Percentiles rank a stretch among this genome's conserved stretches.
phyloP scores from a whole-genome alignment of 768 basidiomycete species.

The Pulveroboletus sp. region DNA sequence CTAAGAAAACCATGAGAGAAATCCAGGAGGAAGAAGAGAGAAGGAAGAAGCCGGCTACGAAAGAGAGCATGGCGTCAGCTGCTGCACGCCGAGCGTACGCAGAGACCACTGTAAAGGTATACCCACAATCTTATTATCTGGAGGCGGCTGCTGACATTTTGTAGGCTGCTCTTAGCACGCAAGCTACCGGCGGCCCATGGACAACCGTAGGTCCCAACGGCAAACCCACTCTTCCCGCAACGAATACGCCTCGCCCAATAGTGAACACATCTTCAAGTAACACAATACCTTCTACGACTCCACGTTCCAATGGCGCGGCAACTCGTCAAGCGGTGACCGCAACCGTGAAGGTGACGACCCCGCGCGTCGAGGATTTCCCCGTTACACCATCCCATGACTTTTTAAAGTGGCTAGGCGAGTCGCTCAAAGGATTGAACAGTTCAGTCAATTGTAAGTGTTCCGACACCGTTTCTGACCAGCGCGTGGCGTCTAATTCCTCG shows the following conservation, averaged over 20 bases:
- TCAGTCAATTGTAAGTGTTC: slow-evolving; percentile 48
- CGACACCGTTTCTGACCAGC: not conserved
- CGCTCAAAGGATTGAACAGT: slow-evolving; percentile 66
- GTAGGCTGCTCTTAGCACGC: slow-evolving; percentile 29
- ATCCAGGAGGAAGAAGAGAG: slow-evolving; percentile 97
- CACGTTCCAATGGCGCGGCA: slow-evolving; percentile 37
- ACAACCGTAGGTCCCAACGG: slow-evolving; percentile 81
- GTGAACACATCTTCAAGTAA: slow-evolving; percentile 27
- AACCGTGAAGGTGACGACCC: slow-evolving; percentile 26
- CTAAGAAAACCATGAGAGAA: slow-evolving; percentile 96
- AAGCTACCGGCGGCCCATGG: slow-evolving; percentile 61
- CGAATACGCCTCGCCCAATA: slow-evolving; percentile 33
- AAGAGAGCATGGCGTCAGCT: slow-evolving; percentile 54
- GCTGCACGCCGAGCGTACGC: slow-evolving; percentile 71
- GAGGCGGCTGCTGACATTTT: slow-evolving; percentile 2
- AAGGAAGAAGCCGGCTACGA: slow-evolving; percentile 62
- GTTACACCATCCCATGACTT: slow-evolving; percentile 82
- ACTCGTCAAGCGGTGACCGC: slow-evolving; percentile 36
- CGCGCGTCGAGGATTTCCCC: slow-evolving; percentile 57
- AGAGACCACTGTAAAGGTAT: slow-evolving; percentile 72
- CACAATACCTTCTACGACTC: slow-evolving; percentile 28
- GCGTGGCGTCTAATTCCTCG: slow-evolving; percentile 15
- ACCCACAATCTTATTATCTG: slow-evolving; percentile 5
- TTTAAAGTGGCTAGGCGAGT: slow-evolving; percentile 83
- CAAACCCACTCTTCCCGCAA: slow-evolving; percentile 39